phyloP scores from a whole-genome alignment of 202 grass and related monocot genomes.

The Dendrocalamus latiflorus region DNA sequence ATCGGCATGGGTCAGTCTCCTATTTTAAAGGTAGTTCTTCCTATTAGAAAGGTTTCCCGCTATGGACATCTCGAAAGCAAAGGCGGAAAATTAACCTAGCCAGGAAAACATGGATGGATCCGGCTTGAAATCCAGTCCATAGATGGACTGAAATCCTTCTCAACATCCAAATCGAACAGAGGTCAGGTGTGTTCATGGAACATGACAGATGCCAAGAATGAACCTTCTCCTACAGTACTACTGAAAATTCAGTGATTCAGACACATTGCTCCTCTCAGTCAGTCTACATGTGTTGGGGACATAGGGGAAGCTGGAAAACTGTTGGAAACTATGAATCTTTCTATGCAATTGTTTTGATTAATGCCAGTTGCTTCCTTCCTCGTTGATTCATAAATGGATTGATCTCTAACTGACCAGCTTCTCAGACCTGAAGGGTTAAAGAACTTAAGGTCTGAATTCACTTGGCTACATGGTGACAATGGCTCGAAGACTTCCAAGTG shows the following conservation, averaged over 20 bases:
- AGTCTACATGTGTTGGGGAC: not conserved
- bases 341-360: not conserved
- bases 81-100: too few species aligned
- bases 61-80: too few species aligned
- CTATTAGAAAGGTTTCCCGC: not conserved
- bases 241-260: not conserved
- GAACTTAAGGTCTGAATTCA: not conserved
- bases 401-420: not conserved
- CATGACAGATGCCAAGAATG: not conserved
- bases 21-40: not conserved
- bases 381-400: not conserved
- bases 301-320: too few species aligned
- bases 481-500: not conserved
- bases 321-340: not conserved
- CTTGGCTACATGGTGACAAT: not conserved
- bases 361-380: not conserved
- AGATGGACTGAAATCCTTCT: not conserved
- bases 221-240: not conserved
- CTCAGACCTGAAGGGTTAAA: not conserved
- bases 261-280: not conserved
- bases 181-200: conserved; percentile 8
- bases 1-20: not conserved
- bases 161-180: not conserved
- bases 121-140: not conserved
- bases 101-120: not conserved